phyloP scores from a whole-genome alignment of 2,329 filamentous ascomycete species.

The Davidsoniella neocaledoniae region DNA sequence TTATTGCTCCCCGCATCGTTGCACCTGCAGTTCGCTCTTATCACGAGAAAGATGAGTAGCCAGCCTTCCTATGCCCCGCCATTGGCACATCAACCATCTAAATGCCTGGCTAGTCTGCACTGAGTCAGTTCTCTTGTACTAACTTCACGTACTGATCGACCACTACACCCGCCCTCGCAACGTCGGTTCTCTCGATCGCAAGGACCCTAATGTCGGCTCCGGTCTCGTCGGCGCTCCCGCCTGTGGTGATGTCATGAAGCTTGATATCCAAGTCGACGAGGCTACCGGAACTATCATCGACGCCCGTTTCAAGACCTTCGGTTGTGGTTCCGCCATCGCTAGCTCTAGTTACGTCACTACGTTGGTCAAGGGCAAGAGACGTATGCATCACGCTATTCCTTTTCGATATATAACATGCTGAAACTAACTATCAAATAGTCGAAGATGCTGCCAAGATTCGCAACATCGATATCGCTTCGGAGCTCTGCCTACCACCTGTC shows the following conservation, averaged over 20 bases:
- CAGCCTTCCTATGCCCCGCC: not conserved
- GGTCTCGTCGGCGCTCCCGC: conserved; percentile 80
- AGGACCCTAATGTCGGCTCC: conserved; percentile 68
- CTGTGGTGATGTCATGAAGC: conserved; percentile 83
- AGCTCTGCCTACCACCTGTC: conserved; percentile 75
- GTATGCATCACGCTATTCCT: not conserved
- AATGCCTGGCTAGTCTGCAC: not conserved
- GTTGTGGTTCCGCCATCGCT: conserved; percentile 86
- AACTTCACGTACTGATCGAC: conserved; percentile 22
- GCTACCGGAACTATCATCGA: conserved; percentile 77
- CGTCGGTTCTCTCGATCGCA: conserved; percentile 47
- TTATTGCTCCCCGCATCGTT: not conserved
- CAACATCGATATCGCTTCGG: conserved; percentile 97
- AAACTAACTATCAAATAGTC: conserved; percentile 24
- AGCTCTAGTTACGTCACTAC: conserved; percentile 93
- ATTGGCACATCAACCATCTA: not conserved
- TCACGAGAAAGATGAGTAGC: conserved; percentile 47
- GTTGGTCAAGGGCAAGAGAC: conserved; percentile 80
- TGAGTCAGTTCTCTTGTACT: conserved; percentile 18
- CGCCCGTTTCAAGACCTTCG: conserved; percentile 97
- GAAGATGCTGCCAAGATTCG: conserved; percentile 85
- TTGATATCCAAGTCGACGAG: conserved; percentile 67
- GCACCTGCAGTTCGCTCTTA: conserved; percentile 22
- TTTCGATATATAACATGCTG: too few relatives aligned
- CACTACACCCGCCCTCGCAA: conserved; percentile 38